These are phyloP conservation scores for Vickermania spadyakhi DNA, from an alignment of 208 protist genomes.

Conservation along the genomic window DNA sequence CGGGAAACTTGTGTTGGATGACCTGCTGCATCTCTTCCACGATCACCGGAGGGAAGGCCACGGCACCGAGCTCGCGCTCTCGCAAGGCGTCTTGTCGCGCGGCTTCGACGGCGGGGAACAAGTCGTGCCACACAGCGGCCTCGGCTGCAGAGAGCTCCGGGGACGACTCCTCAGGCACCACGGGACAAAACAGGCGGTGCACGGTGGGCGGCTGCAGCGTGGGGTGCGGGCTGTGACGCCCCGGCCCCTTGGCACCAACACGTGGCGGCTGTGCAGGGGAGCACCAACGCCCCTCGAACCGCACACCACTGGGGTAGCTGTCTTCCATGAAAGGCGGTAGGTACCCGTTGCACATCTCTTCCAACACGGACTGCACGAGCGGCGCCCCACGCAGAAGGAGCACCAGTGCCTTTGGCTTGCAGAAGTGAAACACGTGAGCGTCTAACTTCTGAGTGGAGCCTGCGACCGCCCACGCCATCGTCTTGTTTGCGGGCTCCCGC, in stretches of 20 bases:
- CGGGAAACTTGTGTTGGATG: no score
- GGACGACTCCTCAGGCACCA: not conserved
- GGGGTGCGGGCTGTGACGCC: not conserved
- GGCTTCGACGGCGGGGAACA: not conserved
- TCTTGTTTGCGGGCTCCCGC: not conserved
- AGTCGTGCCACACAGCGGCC: not conserved
- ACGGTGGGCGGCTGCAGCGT: no score
- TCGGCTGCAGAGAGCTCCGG: not conserved
- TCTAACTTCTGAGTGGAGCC: not conserved
- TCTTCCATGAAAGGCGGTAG: conserved; percentile 28
- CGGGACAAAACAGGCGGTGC: not conserved
- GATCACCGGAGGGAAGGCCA: not conserved
- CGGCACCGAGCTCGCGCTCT: not conserved
- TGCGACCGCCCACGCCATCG: not conserved
- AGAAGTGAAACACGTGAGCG: not conserved
- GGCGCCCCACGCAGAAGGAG: conserved; percentile 5
- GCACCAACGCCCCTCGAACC: conserved; percentile 28
- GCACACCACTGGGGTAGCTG: conserved; percentile 32
- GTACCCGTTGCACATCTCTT: conserved; percentile 38
- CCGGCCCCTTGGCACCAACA: not conserved
- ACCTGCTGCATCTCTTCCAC: not conserved
- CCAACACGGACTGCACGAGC: conserved; percentile 12
- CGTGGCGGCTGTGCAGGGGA: not conserved
- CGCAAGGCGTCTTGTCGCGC: not conserved
- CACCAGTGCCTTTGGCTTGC: not conserved